phyloP scores from a whole-genome alignment of 169 alveolate species.

The Plasmodium malariae region DNA sequence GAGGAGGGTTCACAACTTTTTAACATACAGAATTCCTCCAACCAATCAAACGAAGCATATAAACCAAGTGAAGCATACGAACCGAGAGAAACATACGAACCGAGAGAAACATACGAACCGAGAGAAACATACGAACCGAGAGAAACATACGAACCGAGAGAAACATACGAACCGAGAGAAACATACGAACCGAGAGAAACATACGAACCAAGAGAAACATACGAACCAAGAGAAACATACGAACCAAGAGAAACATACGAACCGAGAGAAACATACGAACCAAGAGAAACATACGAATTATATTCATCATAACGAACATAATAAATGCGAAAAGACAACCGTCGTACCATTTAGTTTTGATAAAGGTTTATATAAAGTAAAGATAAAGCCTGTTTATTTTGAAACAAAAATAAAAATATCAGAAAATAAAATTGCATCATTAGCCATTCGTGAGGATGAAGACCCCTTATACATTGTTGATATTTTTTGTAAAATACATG shows the following conservation, averaged over 20 bases:
- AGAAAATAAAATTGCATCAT: constrained; percentile 66
- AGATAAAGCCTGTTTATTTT: constrained; percentile 72
- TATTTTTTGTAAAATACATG: constrained; percentile 71
- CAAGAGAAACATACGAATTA: too few relatives aligned
- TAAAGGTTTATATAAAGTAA: constrained; percentile 67
- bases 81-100: background rate
- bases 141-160: too few relatives aligned
- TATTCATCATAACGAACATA: too few relatives aligned
- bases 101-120: background rate
- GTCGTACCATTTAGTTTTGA: constrained; percentile 68
- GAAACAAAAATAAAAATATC: constrained; percentile 64
- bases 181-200: too few relatives aligned
- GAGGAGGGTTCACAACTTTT: constrained; percentile 40
- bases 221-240: background rate
- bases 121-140: background rate
- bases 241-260: background rate
- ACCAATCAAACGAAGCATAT: background rate
- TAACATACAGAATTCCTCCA: constrained; percentile 27
- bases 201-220: background rate
- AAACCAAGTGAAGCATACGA: background rate
- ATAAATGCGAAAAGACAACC: too few relatives aligned
- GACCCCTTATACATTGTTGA: constrained; percentile 73
- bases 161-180: too few relatives aligned
- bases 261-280: too few relatives aligned
- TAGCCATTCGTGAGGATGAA: constrained; percentile 67